Base-by-base conservation (phyloP, 164 flowering plant species). In the Piper longum region DNA sequence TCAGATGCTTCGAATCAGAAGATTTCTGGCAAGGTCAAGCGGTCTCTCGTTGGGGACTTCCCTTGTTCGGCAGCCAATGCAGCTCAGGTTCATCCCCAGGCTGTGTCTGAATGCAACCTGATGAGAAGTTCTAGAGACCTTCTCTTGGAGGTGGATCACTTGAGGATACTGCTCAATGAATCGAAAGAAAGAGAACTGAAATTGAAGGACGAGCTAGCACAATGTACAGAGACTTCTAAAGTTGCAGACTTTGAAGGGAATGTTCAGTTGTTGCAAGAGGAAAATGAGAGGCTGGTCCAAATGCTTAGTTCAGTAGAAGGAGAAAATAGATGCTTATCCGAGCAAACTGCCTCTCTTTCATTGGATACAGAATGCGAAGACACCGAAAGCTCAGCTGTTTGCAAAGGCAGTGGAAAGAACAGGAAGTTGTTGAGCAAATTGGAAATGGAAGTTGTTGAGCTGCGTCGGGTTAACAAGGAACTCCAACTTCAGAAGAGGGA, bases 391-490 rank as follows among this genome's bases (percentile, higher is more conserved):
- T 57, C 63, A 2, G 42, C 54, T 9, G 5, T 62, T 17, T 44
- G 51, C 56, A 48, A 40, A 60, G 39, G 18, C 19, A 48, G 51
- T 4, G 71, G 45, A 18, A 62, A 26, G 39, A 36, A 7, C 16
- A 40, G 7, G 2, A 7, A 17, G 7, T 19, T 55, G 2, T 56
- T 64, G 19, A 60, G 68, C 40, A 69, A 73, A 67, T 73, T 82
- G 6, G 95, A 86, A 57, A 74, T 91, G 81, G 97, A 91, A 72
- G 85, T 86, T 42, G 74, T 91, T 18, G 87, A 85, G 73, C 66
- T 91, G 69, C 82, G 93, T 68, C 78, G 97, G 2, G 43, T 85
- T 64, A 91, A 88, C 65, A 88, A 82, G 80, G 97, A 91, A 73
- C 77, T 91, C 13, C 97, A 91, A 79, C 78, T 86, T 65, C 80